Evolutionary conservation across 331 rosid genomes (phyloP).

Genomic region (Erythrophleum ivorense): DNA sequence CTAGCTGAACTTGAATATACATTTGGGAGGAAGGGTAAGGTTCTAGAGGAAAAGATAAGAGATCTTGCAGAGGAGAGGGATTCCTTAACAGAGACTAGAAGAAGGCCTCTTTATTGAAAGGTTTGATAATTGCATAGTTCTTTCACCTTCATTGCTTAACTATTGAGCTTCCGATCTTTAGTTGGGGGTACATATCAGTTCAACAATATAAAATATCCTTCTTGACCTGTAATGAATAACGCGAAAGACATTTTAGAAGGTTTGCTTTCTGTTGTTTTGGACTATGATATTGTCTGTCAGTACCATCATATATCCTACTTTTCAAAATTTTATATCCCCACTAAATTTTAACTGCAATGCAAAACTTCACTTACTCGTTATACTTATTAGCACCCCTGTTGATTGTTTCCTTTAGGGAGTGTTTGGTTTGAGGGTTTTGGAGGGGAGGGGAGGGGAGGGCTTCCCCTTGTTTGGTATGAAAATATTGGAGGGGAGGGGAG

Average conservation of each 20-base stretch:
- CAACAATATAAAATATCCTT: neutral
- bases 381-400: neutral
- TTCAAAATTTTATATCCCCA: neutral
- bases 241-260: neutral
- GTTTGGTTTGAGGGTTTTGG: too few relatives aligned
- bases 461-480: too few relatives aligned
- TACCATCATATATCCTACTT: conserved; percentile 1
- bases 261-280: conserved; percentile 10
- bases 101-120: conserved; percentile 82
- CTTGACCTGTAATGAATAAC: neutral
- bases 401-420: neutral
- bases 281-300: neutral
- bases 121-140: conserved; percentile 46
- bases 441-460: too few relatives aligned
- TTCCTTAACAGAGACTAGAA: conserved; percentile 82
- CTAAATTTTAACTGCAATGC: neutral
- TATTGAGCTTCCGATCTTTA: neutral
- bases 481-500: too few relatives aligned
- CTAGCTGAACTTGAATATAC: conserved; percentile 86
- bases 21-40: conserved; percentile 91
- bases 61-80: conserved; percentile 98
- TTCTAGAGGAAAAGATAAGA: conserved; percentile 84
- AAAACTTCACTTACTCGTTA: neutral
- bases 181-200: neutral
- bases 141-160: neutral